These are phyloP conservation scores for Psidium friedrichsthalianum DNA, from an alignment of 345 rosid species.

Conservation along the genomic window DNA sequence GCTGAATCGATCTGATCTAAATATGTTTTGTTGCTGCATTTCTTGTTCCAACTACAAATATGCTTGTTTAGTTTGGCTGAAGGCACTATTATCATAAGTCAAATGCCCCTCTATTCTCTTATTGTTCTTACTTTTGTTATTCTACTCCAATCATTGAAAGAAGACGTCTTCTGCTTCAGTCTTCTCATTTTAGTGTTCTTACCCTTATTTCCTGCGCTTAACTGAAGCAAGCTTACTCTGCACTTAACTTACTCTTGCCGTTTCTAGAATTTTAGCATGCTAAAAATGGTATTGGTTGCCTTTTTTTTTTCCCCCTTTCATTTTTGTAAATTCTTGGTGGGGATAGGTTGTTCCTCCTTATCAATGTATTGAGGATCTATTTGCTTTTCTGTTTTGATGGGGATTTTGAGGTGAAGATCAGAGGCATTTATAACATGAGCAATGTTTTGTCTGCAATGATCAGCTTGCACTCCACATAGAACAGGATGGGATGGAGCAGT, in stretches of 20 bases:
- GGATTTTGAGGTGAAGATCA: not conserved
- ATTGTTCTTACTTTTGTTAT: not conserved
- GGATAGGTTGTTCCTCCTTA: not conserved
- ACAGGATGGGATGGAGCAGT: not conserved
- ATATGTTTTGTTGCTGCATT: not conserved
- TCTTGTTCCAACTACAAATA: not conserved
- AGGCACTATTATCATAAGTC: not conserved
- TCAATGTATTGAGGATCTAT: not conserved
- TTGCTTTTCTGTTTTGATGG: not conserved
- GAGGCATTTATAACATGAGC: not conserved
- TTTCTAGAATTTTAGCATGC: not conserved
- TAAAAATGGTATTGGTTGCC: not conserved
- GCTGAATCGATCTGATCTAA: not conserved
- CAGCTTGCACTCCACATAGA: not conserved
- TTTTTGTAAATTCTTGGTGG: not conserved
- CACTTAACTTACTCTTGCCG: not conserved
- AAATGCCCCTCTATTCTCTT: not conserved
- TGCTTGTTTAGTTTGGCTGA: not conserved
- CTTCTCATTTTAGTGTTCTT: not conserved
- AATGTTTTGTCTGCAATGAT: not conserved
- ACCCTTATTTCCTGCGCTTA: not conserved
- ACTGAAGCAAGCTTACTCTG: not conserved
- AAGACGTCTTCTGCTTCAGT: not conserved
- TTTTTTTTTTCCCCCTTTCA: not conserved
- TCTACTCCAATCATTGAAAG: not conserved